Conservation (phyloP, 805 yeast species). For the Kodamaea hsintzibuensis region DNA sequence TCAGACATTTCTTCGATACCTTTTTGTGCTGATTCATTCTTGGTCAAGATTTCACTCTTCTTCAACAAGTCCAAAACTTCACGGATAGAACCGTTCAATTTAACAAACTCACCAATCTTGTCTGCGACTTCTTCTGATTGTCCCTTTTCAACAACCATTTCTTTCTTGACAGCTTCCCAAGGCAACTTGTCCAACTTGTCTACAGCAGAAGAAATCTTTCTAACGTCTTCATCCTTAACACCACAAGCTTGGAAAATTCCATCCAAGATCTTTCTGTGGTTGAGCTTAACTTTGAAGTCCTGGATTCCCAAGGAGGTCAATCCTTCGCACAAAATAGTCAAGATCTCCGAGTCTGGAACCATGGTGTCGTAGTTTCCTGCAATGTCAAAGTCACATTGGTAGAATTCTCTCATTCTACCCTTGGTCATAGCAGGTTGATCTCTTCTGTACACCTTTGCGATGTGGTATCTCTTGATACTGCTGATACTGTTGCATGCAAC, state of each 20-base stretch:
- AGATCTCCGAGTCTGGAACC: constrained; percentile 95
- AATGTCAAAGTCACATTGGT: constrained; percentile 97
- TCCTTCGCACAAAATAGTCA: constrained; percentile 83
- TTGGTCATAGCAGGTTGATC: constrained; percentile 99
- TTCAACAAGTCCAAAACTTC: constrained; percentile 59
- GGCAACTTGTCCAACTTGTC: constrained; percentile 95
- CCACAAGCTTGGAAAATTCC: constrained; percentile 96
- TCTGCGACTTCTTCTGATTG: constrained; percentile 93
- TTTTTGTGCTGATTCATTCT: constrained; percentile 70
- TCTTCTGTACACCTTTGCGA: constrained; percentile 97
- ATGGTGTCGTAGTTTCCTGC: constrained; percentile 91
- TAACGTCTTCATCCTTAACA: constrained; percentile 88
- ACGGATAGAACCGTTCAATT: constrained; percentile 72
- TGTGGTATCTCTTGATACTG: constrained; percentile 89
- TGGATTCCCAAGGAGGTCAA: constrained; percentile 77
- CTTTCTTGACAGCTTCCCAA: constrained; percentile 91
- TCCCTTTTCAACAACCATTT: constrained; percentile 88
- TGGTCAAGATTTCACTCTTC: constrained; percentile 55
- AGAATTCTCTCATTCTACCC: constrained; percentile 99
- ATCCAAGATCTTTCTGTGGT: constrained; percentile 94
- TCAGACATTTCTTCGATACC: constrained; percentile 82
- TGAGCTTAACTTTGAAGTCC: constrained; percentile 88
- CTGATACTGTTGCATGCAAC: constrained; percentile 95
- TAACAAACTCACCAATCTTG: constrained; percentile 87
- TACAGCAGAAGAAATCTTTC: constrained; percentile 92